A percentile compares a stretch with the other conserved stretches of the same genome.
phyloP scores from a whole-genome alignment of 495 filamentous ascomycete genomes.

The Pseudevernia furfuracea region DNA sequence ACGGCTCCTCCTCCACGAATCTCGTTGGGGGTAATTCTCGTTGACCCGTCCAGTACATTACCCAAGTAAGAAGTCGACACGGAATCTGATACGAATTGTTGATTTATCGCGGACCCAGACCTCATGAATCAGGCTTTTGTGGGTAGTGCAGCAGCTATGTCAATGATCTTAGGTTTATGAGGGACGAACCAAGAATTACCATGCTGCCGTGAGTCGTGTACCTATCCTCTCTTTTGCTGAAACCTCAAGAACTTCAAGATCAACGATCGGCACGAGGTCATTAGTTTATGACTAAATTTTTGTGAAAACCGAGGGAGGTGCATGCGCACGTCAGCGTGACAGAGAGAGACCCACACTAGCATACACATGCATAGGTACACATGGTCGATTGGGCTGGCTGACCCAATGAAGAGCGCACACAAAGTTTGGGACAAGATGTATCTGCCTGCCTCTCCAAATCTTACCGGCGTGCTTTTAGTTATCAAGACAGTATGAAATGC shows the following conservation, averaged over 20 bases:
- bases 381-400: neutral
- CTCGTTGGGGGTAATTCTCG: too few species aligned
- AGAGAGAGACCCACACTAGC: neutral
- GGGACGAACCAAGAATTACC: neutral
- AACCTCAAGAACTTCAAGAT: neutral
- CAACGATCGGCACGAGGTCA: neutral
- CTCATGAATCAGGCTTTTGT: neutral
- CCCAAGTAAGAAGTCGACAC: neutral
- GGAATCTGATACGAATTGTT: neutral
- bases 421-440: neutral
- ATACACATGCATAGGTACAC: too few species aligned
- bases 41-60: too few species aligned
- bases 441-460: neutral
- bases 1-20: neutral
- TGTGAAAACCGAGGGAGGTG: neutral
- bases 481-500: neutral
- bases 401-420: neutral
- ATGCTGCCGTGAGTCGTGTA: too few species aligned
- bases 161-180: too few species aligned
- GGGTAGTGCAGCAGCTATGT: too few species aligned
- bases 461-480: neutral
- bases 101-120: neutral
- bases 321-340: neutral
- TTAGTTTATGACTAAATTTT: neutral
- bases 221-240: neutral